Conservation (phyloP, 345 rosid genomes). For the Reutealis trisperma region DNA sequence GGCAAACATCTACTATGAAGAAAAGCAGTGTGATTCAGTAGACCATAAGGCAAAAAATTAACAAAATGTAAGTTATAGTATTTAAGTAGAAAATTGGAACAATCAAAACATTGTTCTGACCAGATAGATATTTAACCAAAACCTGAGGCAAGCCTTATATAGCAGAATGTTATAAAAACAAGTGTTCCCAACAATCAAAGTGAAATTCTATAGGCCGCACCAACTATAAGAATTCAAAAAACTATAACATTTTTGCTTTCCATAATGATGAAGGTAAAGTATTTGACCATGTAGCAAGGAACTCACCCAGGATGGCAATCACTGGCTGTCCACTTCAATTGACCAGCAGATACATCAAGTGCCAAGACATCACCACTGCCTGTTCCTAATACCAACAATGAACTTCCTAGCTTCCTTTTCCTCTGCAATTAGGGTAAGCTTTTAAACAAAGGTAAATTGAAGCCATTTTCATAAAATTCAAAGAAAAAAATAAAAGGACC, state of each 20-base stretch:
- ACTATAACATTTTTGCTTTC: not conserved
- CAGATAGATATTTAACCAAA: not conserved
- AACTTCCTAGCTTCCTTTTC: constrained; percentile 72
- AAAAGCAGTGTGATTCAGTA: not conserved
- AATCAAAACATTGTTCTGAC: too few relatives aligned
- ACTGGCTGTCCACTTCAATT: constrained; percentile 72
- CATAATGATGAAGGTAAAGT: not conserved
- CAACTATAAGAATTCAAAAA: not conserved
- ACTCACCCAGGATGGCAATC: constrained; percentile 98
- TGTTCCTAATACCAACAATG: constrained; percentile 71
- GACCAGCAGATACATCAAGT: constrained; percentile 92
- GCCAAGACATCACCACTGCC: constrained; percentile 94
- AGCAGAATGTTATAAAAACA: not conserved
- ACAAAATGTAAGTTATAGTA: not conserved
- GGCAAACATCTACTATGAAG: too few relatives aligned
- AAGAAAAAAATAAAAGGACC: constrained; percentile 32
- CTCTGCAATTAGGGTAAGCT: constrained; percentile 46
- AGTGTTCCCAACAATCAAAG: not conserved
- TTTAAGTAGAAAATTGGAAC: too few relatives aligned
- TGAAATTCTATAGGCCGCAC: not conserved
- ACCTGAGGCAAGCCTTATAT: not conserved
- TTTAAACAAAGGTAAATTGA: not conserved
- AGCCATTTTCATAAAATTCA: not conserved
- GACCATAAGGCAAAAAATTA: not conserved
- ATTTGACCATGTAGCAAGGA: not conserved